Evolutionary conservation across 1,284 basidiomycete genomes (phyloP).

Genomic region (Coniophora puteana): DNA sequence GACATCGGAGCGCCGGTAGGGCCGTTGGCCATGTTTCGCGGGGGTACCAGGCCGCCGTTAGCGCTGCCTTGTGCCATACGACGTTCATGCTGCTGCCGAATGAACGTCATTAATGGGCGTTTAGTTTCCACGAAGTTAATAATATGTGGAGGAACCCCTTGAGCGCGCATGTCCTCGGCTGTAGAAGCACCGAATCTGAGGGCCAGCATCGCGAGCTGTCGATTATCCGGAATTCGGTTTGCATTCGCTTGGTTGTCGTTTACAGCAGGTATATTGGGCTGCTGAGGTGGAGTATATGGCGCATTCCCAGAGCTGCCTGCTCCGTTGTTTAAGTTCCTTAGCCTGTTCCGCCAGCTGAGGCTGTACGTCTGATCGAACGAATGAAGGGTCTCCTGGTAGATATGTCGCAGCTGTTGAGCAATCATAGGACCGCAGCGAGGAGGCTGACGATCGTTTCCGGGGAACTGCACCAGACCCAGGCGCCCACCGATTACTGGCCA

Average conservation of each 20-base stretch:
- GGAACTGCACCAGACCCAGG: constrained; percentile 60
- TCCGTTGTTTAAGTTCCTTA: constrained; percentile 13
- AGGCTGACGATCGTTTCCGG: constrained; percentile 51
- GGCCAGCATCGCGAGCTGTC: constrained; percentile 20
- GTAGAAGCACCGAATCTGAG: constrained; percentile 38
- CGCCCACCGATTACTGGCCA: constrained; percentile 66
- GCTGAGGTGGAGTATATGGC: constrained; percentile 10
- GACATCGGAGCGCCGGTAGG: too few species aligned
- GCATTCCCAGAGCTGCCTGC: constrained; percentile 4
- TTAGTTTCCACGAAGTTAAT: constrained; percentile 56
- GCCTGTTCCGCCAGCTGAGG: constrained; percentile 21
- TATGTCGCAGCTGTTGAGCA: constrained; percentile 53
- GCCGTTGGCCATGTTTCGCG: too few species aligned
- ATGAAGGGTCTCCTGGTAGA: constrained; percentile 56
- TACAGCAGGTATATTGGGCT: constrained; percentile 3
- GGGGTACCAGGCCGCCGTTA: too few species aligned
- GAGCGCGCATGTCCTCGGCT: constrained; percentile 47
- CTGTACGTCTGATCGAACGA: constrained; percentile 57
- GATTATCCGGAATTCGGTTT: constrained; percentile 8
- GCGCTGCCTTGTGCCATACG: constrained; percentile 15
- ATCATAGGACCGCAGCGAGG: constrained; percentile 54
- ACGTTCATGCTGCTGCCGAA: constrained; percentile 18
- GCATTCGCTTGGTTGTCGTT: constrained; percentile 20
- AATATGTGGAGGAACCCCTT: constrained; percentile 44
- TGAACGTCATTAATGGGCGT: constrained; percentile 37